Evolutionary conservation across 2,329 filamentous ascomycete species (phyloP), one percentile per base, ranked within the genome.

Genomic region (Cordyceps fumosorosea): DNA sequence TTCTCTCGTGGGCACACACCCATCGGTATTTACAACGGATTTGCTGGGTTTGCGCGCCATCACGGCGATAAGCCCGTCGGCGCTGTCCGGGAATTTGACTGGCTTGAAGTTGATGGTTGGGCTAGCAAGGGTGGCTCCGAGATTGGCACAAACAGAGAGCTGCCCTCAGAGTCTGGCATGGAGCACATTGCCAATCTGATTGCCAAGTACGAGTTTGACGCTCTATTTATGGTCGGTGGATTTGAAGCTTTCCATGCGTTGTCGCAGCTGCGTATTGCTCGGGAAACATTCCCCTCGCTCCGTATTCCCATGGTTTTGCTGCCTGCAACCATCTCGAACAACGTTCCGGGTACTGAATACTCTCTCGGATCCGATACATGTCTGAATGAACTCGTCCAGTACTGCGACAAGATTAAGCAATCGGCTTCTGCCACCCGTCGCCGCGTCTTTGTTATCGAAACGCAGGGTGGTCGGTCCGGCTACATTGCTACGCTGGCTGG

Each of bases 311-410:
- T 98, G 82, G 84, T 89, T 59, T 83, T 97, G 48, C 82, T 99
- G 29, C 95, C 95, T 0, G 95, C 95, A n/a, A 99, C 95, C 11
- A 93, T 99, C 68, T 96, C 91, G 67, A 99, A 99, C 82, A 99
- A 99, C 74, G 95, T 99, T 5, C 95, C 95, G 0, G 95, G 95
- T 45, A 96, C 93, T 0, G 95, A 99, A 76, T 98, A 97, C 79
- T 97, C 92, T 1, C 85, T 99, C 52, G 95, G 95, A 50, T 96
- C 92, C 37, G 95, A 99, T 71, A 99, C 95, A 1, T 98, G 95
- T 72, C 80, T 99, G 65, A 99, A 99, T 77, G 92, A 96, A 61
- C 82, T 99, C 45, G 91, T 97, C 66, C 85, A 89, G 68, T 99
- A 97, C 77, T 97, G 93, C 73, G 95, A 99, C 80, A 93, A 93